Percentiles rank a stretch among this genome's conserved stretches.
These are phyloP conservation scores for Francoa sonchifolia DNA, from an alignment of 441 rosid species.

Conservation along the genomic window DNA sequence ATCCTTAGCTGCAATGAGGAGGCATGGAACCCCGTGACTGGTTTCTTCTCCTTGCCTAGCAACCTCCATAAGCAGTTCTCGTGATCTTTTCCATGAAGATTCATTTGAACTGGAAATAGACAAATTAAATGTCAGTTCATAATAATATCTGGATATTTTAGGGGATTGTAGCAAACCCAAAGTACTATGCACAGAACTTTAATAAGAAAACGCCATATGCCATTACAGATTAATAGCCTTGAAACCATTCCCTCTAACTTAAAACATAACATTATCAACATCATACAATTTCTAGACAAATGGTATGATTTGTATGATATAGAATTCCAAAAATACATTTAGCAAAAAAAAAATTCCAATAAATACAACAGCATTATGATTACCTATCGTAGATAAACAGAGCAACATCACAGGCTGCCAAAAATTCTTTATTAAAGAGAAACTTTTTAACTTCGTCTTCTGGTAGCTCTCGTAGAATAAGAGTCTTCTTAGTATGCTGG, in stretches of 20 bases:
- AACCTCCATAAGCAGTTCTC: conserved; percentile 52
- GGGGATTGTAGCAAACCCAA: not conserved
- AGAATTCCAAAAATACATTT: too few species aligned
- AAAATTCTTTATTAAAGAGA: conserved; percentile 29
- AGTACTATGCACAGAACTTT: not conserved
- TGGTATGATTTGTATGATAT: too few species aligned
- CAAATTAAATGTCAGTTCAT: too few species aligned
- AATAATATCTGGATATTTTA: too few species aligned
- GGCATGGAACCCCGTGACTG: conserved; percentile 51
- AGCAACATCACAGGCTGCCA: conserved; percentile 60
- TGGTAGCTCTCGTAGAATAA: conserved; percentile 52
- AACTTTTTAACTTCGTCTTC: conserved; percentile 42
- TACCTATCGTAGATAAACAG: conserved; percentile 60
- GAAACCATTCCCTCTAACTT: too few species aligned
- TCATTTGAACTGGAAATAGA: conserved; percentile 45
- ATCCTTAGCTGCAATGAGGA: conserved; percentile 63
- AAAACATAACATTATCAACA: too few species aligned
- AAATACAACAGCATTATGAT: conserved; percentile 11
- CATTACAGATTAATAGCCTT: too few species aligned
- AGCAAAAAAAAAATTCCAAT: too few species aligned
- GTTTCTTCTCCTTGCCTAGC: conserved; percentile 52
- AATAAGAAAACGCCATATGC: not conserved
- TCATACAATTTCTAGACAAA: too few species aligned
- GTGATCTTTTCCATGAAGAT: conserved; percentile 57
- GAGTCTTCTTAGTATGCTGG: conserved; percentile 52